Evolutionary conservation across 2,329 filamentous ascomycete species (phyloP), one percentile per base, ranked within the genome.

Genomic region (Penicillium sp.): DNA sequence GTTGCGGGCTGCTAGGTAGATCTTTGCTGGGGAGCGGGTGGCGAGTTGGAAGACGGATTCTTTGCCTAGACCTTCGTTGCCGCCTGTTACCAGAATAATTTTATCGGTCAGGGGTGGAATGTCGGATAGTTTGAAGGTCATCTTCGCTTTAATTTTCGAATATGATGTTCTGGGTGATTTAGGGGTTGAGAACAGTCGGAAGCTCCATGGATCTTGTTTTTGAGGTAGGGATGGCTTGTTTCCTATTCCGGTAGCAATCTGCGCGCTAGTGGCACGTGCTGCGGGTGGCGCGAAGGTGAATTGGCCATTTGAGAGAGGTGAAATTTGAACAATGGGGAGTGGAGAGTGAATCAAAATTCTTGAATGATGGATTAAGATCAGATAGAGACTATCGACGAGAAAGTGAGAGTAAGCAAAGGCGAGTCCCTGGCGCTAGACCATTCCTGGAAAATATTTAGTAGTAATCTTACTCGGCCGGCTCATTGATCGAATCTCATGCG

Each of bases 1-100:
- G 3, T 44, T 44, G 21, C 42, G 42, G 7, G 21, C 42, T n/a
- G 21, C 26, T 42, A 42, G 60, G 42, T 53, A 44, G 42, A 44
- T 44, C 23, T 44, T 24, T 26, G 42, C 42, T 31, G 42, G 42
- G 12, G 42, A 44, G 23, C 26, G 23, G 15, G 23, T 24, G 21
- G 42, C 42, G n/a, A 44, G 42, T 44, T 29, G 42, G 12, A 24
- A 26, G 23, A 26, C 42, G n/a, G 21, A 26, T 18, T 44, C 42
- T 16, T 24, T 26, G 12, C 42, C 42, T 26, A 44, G 42, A 8
- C 42, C 42, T 44, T 26, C 42, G n/a, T 15, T 44, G 42, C 24
- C 42, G n/a, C 33, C 33, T 8, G 33, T 36, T 2, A 36, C 33
- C 7, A 36, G 33, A 6, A 36, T 36, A 7, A 36, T 9, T 36